Evolutionary conservation across 2,329 filamentous ascomycete species (phyloP).

Genomic region (Fusarium coffeatum): DNA sequence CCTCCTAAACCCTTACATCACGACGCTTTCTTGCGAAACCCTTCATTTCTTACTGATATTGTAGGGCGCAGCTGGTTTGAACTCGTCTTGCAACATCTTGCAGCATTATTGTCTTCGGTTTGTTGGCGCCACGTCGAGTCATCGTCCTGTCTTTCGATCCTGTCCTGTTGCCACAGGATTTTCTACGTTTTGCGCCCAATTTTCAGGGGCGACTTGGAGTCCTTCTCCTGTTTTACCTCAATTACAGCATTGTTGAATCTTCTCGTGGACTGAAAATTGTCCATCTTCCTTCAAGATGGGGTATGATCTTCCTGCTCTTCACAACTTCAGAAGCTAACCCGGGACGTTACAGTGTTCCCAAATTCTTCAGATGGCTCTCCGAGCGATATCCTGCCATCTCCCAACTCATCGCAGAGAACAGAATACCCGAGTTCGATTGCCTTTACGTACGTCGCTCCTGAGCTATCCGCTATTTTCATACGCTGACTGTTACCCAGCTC

Average conservation of each 20-base stretch:
- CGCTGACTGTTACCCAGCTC: conserved; percentile 62
- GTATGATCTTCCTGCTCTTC: conserved; percentile 31
- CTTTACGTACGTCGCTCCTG: conserved; percentile 74
- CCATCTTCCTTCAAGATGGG: conserved; percentile 47
- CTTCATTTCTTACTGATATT: conserved; percentile 16
- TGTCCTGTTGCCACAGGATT: conserved; percentile 39
- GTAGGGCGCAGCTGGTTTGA: conserved; percentile 6
- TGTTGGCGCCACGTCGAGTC: conserved; percentile 27
- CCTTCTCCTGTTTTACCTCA: conserved; percentile 6
- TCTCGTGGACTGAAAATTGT: conserved; percentile 41
- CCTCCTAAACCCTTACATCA: conserved; percentile 5
- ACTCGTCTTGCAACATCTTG: conserved; percentile 11
- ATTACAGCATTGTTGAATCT: conserved; percentile 15
- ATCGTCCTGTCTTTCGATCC: conserved; percentile 26
- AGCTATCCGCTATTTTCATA: conserved; percentile 25
- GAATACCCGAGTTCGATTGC: conserved; percentile 98
- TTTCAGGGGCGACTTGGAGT: conserved; percentile 27
- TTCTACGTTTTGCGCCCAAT: conserved; percentile 36
- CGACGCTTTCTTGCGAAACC: conserved; percentile 6
- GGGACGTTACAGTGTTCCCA: conserved; percentile 69
- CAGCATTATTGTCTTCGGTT: conserved; percentile 10
- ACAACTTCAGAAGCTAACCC: conserved; percentile 27
- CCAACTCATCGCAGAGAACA: conserved; percentile 97
- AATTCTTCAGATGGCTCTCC: conserved; percentile 99
- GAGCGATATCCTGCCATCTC: conserved; percentile 99